phyloP scores from a whole-genome alignment of 306 rosid genomes.

The Prunus dulcis region DNA sequence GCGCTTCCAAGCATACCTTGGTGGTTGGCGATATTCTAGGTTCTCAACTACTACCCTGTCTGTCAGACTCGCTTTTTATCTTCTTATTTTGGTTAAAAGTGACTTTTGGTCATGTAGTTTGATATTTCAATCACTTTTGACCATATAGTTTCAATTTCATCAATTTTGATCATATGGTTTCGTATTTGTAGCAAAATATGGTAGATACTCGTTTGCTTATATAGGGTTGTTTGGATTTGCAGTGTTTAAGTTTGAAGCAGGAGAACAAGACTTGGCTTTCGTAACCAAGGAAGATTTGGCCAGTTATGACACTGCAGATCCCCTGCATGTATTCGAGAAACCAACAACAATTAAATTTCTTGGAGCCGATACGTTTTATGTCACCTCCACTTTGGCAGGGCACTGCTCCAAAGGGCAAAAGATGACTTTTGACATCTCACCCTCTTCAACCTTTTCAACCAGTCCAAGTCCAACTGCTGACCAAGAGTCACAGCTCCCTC shows the following conservation, averaged over 20 bases:
- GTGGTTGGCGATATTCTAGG: constrained; percentile 38
- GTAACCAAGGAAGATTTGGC: constrained; percentile 8
- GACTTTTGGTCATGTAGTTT: no score
- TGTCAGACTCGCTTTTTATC: no score
- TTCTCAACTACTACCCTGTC: not conserved
- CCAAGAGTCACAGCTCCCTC: not conserved
- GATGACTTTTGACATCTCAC: constrained; percentile 31
- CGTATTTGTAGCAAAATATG: no score
- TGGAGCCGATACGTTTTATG: constrained; percentile 15
- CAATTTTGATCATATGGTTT: no score
- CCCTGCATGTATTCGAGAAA: not conserved
- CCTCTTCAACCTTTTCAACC: not conserved
- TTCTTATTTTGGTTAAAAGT: no score
- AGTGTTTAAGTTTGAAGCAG: constrained; percentile 24
- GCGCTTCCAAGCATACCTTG: constrained; percentile 38
- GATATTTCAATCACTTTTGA: no score
- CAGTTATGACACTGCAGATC: not conserved
- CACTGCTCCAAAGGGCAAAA: constrained; percentile 53
- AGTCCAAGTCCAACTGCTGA: not conserved
- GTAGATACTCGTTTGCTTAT: not conserved
- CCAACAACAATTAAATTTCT: constrained; percentile 23
- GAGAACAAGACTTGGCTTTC: not conserved
- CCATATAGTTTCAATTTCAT: no score
- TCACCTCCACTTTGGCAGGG: constrained; percentile 26
- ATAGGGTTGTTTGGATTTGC: not conserved